Conservation (phyloP, 1,284 basidiomycete species). For the Puccinia coronata region DNA sequence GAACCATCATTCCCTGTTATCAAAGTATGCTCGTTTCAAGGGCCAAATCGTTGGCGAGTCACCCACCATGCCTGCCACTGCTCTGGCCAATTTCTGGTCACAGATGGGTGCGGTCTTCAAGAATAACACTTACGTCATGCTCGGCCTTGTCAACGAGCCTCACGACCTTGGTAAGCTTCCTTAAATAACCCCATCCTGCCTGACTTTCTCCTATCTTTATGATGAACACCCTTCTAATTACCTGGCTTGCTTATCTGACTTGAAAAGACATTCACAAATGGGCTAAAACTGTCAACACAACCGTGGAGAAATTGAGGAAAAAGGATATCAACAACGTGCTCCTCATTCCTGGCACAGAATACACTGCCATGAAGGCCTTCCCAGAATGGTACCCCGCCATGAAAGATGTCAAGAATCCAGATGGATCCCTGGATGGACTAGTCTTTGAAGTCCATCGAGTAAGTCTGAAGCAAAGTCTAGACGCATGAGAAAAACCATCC, state of each 20-base stretch:
- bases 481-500: background rate
- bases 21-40: background rate
- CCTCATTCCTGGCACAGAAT: constrained; percentile 13
- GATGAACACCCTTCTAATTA: too few relatives aligned
- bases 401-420: constrained; percentile 33
- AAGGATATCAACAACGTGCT: background rate
- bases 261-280: constrained; percentile 3
- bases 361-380: background rate
- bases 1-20: background rate
- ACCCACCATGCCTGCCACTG: background rate
- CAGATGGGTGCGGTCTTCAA: constrained; percentile 2
- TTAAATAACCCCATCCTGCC: background rate
- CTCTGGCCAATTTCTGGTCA: constrained; percentile 12
- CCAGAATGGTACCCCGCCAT: constrained; percentile 19
- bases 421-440: constrained; percentile 13
- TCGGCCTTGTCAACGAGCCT: constrained; percentile 40
- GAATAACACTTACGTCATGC: constrained; percentile 2
- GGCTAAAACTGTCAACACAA: constrained; percentile 1
- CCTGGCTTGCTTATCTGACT: background rate
- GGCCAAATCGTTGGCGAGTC: constrained; percentile 20
- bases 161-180: constrained; percentile 5
- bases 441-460: constrained; percentile 41
- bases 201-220: background rate
- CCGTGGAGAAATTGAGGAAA: constrained; percentile 14
- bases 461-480: background rate